Conservation (phyloP, 306 rosid genomes). For the Mucuna pruriens region DNA sequence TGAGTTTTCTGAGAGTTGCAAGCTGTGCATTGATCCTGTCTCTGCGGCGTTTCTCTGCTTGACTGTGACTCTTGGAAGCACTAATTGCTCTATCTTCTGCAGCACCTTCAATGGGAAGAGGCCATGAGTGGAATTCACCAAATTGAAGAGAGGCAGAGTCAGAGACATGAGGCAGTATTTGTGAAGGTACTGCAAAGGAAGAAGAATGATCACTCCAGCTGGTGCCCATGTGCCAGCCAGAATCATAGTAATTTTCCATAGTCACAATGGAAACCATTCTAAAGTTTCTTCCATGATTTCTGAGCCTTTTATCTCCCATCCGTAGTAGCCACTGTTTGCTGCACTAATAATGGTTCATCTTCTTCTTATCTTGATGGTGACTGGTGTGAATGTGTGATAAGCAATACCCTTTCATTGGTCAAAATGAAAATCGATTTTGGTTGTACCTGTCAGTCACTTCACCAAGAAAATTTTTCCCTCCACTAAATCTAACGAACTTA, state of each 20-base stretch:
- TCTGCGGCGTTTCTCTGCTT: conserved; percentile 92
- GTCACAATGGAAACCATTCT: conserved; percentile 38
- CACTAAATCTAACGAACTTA: conserved; percentile 44
- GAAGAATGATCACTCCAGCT: conserved; percentile 50
- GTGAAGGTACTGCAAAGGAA: conserved; percentile 54
- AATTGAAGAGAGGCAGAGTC: conserved; percentile 56
- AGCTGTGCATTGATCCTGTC: conserved; percentile 96
- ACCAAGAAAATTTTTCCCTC: conserved; percentile 14
- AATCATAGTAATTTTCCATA: conserved; percentile 65
- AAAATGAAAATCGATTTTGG: conserved; percentile 67
- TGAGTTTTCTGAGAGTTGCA: conserved; percentile 83
- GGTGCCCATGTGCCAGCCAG: conserved; percentile 45
- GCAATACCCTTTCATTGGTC: conserved; percentile 58
- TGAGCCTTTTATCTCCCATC: conserved; percentile 55
- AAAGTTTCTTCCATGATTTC: conserved; percentile 35
- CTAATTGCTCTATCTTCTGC: conserved; percentile 62
- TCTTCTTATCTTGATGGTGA: conserved; percentile 68
- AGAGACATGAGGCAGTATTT: conserved; percentile 46
- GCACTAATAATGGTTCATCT: conserved; percentile 60
- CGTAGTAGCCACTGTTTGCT: conserved; percentile 53
- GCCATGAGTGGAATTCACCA: conserved; percentile 61
- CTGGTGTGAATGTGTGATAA: conserved; percentile 62
- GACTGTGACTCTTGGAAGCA: conserved; percentile 95
- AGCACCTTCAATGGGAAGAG: conserved; percentile 41
- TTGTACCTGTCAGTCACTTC: conserved; percentile 65